Base-by-base conservation (phyloP, 805 yeast genomes). In the Peterozyma xylosa region DNA sequence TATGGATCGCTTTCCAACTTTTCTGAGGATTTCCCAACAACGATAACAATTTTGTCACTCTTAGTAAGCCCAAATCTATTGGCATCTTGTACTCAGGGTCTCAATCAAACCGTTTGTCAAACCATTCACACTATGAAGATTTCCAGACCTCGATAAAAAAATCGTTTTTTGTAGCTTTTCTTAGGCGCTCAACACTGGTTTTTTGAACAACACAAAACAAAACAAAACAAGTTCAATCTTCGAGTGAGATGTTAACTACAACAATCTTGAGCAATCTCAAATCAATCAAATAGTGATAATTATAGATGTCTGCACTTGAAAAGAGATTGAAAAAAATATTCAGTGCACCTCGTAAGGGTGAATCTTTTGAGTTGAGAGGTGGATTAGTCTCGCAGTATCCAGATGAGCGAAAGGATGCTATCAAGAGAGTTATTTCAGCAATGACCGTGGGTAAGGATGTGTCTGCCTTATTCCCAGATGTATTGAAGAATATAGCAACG, bases 371-470 rank as follows among this genome's bases (percentile, higher is more conserved):
- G 64, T 76, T 93, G 55, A 79, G 90, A 53, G 78, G 78, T 32
- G 98, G 97, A 1, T 73, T 93, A 43, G 97, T 90, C 5, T 88
- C 96, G 9, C 97, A 88, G 65, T 93, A 87, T 64, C 95, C 96
- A 21, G 82, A 78, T 51, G 98, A 95, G 57, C 75, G 96, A 47
- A 93, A 93, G 60, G 99, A 93, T 62, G 95, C 99, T 14, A 93
- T 93, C 53, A 96, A 91, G 65, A 76, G 96, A 47, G 96, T 95
- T 16, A 93, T 93, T 58, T 95, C 93, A 46, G 98, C 96, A 47
- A 93, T 93, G 99, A 93, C 99, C 0, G 78, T 89, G 30, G 98
- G 98, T 10, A 93, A 93, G 59, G 99, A 93, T 62, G 98, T 93
- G 18, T 86, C 96, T 15, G 79, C 95, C 2, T 70, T 93, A 44